phyloP scores from a whole-genome alignment of 176 grass and related monocot genomes.

The Aegilops longissima region DNA sequence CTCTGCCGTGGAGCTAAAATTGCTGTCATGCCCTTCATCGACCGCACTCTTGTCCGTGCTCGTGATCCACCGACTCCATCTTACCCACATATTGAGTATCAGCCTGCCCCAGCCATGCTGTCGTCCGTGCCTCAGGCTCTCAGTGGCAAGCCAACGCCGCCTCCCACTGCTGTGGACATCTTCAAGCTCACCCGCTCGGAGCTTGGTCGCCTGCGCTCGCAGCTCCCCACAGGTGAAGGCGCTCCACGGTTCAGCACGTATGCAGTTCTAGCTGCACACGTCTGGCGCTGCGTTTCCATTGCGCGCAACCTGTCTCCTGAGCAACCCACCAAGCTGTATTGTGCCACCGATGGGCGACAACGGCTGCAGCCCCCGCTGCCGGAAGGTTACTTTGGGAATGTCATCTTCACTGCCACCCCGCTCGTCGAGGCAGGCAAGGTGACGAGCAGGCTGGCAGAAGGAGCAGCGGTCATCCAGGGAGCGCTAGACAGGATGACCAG shows the following conservation, averaged over 20 bases:
- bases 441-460: conserved; percentile 22
- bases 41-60: conserved; percentile 67
- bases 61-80: conserved; percentile 61
- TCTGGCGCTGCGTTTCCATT: conserved; percentile 78
- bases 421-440: conserved; percentile 64
- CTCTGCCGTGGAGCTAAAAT: conserved; percentile 57
- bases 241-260: conserved; percentile 49
- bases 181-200: conserved; percentile 68
- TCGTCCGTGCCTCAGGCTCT: conserved; percentile 17
- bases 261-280: conserved; percentile 66
- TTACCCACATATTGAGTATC: conserved; percentile 82
- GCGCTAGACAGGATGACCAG: conserved; percentile 69
- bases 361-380: conserved; percentile 69
- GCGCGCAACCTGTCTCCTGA: conserved; percentile 62
- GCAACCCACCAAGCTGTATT: conserved; percentile 78
- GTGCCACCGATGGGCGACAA: conserved; percentile 67
- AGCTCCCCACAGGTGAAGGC: conserved; percentile 30
- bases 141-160: conserved; percentile 17
- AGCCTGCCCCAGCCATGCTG: conserved; percentile 64
- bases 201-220: conserved; percentile 39
- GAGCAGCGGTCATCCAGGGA: conserved; percentile 58
- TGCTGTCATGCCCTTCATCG: conserved; percentile 55
- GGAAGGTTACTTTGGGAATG: conserved; percentile 88
- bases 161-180: conserved; percentile 64
- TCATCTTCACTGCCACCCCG: conserved; percentile 86